phyloP scores from a whole-genome alignment of 495 filamentous ascomycete species.

The Lentithecium fluviatile region DNA sequence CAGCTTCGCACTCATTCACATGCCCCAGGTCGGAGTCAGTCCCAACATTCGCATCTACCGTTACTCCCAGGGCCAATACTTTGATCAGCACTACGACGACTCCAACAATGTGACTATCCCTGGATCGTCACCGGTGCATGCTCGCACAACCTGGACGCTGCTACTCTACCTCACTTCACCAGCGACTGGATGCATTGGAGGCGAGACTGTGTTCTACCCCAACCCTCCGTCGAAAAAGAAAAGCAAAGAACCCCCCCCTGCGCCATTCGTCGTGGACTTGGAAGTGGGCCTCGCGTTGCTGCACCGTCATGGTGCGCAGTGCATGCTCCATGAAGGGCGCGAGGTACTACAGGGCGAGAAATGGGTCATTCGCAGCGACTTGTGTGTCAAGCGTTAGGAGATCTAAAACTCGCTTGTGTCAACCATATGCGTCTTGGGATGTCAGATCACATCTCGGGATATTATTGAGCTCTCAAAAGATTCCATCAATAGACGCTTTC shows the following conservation, averaged over 20 bases:
- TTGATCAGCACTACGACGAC: slow-evolving; percentile 87
- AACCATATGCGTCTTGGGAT: no score
- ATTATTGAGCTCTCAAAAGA: no score
- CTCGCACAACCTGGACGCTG: slow-evolving; percentile 87
- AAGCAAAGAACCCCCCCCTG: slow-evolving; percentile 48
- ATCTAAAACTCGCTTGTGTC: no score
- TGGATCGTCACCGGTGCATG: slow-evolving; percentile 51
- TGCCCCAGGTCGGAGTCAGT: slow-evolving; percentile 68
- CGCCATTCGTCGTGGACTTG: slow-evolving; percentile 60
- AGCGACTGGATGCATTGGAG: slow-evolving; percentile 67
- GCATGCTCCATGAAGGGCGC: slow-evolving; percentile 84
- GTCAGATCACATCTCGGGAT: no score
- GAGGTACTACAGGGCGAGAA: slow-evolving; percentile 82
- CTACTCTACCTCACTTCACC: slow-evolving; percentile 79
- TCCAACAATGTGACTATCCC: slow-evolving; percentile 64
- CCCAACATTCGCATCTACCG: slow-evolving; percentile 88
- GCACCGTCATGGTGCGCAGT: slow-evolving; percentile 85
- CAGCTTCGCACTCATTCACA: background rate
- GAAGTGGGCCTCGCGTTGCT: slow-evolving; percentile 82
- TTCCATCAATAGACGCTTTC: no score
- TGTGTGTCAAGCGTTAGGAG: slow-evolving; percentile 63
- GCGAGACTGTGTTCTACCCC: slow-evolving; percentile 91
- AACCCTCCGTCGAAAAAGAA: slow-evolving; percentile 51
- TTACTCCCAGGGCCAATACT: slow-evolving; percentile 85
- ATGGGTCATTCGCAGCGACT: slow-evolving; percentile 87